Evolutionary conservation across 73 alveolate species (phyloP), one percentile per base, ranked within the genome.

Genomic region (Tetrahymena elliotti): DNA sequence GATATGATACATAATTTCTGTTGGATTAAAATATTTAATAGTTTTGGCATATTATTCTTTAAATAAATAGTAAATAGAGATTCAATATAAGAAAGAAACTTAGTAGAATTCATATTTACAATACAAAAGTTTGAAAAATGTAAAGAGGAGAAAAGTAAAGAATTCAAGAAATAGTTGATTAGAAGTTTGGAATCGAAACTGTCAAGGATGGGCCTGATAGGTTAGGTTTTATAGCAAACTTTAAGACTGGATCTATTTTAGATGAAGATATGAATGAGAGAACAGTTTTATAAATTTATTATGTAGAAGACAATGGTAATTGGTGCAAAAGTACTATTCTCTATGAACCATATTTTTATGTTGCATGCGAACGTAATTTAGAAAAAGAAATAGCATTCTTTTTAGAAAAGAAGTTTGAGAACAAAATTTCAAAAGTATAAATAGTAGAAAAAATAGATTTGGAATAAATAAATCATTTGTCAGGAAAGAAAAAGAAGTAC

Each of bases 261-360:
- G 99, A 97, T 93, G 95, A 95, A 93, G 95, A 94, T 83, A 97
- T 96, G 82, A 97, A 94, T 33, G 99, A 97, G 93, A 84, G 94
- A 34, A 94, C 98, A 15, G 97, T 98, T 33, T 83, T 97, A 52
- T 93, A 96, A 35, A 68, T 95, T 83, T 97, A 95, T 94, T 96
- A 97, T 93, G 93, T 97, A 35, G 95, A 94, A 34, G 98, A 97
- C 34, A 83, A 95, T 92, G 99, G 99, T 52, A 83, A 94, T 36
- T 97, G 97, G 97, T 94, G 93, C 54, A 98, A 98, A 93, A 98
- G 97, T 47, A 93, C 98, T 83, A 97, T 94, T 92, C 97, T 97
- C 83, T 97, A 97, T 94, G 99, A 98, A 94, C 99, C 99, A 35
- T 98, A 98, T 97, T 98, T 98, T 96, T 98, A 98, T 96, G 95